These are phyloP conservation scores for Xenoacremonium recifei DNA, from an alignment of 2,329 filamentous ascomycete genomes.

Conservation along the genomic window DNA sequence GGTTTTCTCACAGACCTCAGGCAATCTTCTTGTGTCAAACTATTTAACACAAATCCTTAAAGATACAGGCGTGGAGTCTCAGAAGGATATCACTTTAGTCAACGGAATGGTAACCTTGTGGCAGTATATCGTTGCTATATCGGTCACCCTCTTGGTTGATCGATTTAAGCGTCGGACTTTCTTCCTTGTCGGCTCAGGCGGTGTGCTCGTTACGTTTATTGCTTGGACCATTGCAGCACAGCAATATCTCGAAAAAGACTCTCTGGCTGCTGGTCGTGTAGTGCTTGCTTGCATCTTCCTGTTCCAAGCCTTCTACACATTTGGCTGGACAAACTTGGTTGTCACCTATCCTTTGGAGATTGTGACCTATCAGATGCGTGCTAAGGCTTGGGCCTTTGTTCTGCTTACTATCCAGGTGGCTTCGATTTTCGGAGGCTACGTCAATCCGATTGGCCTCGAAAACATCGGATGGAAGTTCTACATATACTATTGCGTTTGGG, in stretches of 20 bases:
- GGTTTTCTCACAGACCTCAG: constrained; percentile 40
- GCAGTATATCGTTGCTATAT: constrained; percentile 41
- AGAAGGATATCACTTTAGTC: constrained; percentile 40
- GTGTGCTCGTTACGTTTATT: constrained; percentile 38
- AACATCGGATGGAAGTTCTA: constrained; percentile 41
- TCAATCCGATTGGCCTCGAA: constrained; percentile 38
- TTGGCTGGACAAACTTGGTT: constrained; percentile 43
- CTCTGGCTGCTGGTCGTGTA: constrained; percentile 29
- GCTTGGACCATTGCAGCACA: constrained; percentile 39
- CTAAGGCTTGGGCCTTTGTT: constrained; percentile 40
- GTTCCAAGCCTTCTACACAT: constrained; percentile 40
- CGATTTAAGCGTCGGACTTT: constrained; percentile 36
- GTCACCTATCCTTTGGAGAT: constrained; percentile 44
- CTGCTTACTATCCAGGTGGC: constrained; percentile 38
- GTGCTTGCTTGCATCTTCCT: constrained; percentile 42
- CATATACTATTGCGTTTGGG: constrained; percentile 41
- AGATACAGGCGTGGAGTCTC: constrained; percentile 35
- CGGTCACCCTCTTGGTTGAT: constrained; percentile 35
- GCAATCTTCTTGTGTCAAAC: constrained; percentile 41
- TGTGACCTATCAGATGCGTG: constrained; percentile 40
- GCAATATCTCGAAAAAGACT: constrained; percentile 33
- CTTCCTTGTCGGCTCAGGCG: constrained; percentile 37
- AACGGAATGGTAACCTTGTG: constrained; percentile 41
- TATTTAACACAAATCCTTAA: constrained; percentile 39
- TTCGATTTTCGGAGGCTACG: constrained; percentile 37